Evolutionary conservation across 805 yeast genomes (phyloP).

Genomic region (Schwanniomyces pseudopolymorphus): DNA sequence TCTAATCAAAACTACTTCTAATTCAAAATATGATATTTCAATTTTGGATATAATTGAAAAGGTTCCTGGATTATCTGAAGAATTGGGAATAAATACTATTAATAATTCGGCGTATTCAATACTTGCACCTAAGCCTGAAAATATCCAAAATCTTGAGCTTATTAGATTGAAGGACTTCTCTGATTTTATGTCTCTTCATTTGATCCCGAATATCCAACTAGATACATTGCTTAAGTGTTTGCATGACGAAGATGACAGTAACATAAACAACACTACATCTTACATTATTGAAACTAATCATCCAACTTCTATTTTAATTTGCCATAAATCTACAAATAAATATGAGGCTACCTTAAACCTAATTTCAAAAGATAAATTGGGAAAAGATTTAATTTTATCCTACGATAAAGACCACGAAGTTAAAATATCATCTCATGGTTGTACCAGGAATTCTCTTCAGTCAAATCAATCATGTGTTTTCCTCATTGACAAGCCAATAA

Average conservation of each 20-base stretch:
- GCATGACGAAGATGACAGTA: conserved; percentile 8
- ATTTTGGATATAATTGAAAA: conserved; percentile 47
- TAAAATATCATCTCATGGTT: conserved; percentile 59
- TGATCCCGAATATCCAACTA: conserved; percentile 60
- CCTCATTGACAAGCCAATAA: conserved; percentile 66
- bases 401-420: conserved; percentile 57
- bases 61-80: conserved; percentile 40
- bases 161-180: conserved; percentile 45
- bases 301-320: conserved; percentile 39
- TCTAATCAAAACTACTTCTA: conserved; percentile 54
- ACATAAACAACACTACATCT: conserved; percentile 8
- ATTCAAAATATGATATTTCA: conserved; percentile 25
- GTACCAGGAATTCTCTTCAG: conserved; percentile 36
- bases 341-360: conserved; percentile 10
- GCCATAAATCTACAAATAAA: conserved; percentile 21
- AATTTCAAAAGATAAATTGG: conserved; percentile 37
- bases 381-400: conserved; percentile 1
- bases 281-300: conserved; percentile 46
- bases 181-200: conserved; percentile 64
- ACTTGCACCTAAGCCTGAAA: conserved; percentile 67
- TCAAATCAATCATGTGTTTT: conserved; percentile 52
- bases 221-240: conserved; percentile 49
- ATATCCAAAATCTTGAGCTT: conserved; percentile 53
- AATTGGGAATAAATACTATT: conserved; percentile 33
- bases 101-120: conserved; percentile 50